Evolutionary conservation across 2,329 filamentous ascomycete species (phyloP).

Genomic region (Verticillium dahliae): DNA sequence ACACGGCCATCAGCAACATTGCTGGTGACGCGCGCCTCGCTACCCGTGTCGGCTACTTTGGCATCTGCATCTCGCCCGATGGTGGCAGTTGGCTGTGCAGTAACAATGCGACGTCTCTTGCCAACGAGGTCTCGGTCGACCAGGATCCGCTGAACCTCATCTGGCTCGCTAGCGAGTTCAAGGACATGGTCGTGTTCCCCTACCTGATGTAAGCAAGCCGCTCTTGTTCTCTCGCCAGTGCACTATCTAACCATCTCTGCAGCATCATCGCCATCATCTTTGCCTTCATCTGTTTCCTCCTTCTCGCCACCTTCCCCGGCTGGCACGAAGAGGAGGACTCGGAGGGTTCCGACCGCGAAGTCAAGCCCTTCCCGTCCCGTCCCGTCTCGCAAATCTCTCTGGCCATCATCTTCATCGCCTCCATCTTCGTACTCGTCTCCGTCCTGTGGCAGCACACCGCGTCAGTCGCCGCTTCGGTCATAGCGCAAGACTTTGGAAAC

Average conservation of each 20-base stretch:
- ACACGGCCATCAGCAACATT: slow-evolving; percentile 81
- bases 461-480: slow-evolving; percentile 87
- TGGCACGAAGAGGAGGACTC: slow-evolving; percentile 91
- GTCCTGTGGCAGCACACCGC: slow-evolving; percentile 91
- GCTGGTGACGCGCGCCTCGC: slow-evolving; percentile 78
- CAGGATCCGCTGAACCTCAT: slow-evolving; percentile 96
- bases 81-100: slow-evolving; percentile 90
- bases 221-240: slow-evolving; percentile 11
- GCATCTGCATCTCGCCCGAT: slow-evolving; percentile 91
- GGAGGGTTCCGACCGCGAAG: slow-evolving; percentile 76
- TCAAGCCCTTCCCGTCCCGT: slow-evolving; percentile 89
- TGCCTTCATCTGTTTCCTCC: slow-evolving; percentile 89
- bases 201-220: slow-evolving; percentile 70
- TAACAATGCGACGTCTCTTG: slow-evolving; percentile 91
- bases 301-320: slow-evolving; percentile 92
- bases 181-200: slow-evolving; percentile 96
- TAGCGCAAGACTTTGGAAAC: slow-evolving; percentile 89
- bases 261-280: slow-evolving; percentile 98
- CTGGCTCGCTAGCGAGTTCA: slow-evolving; percentile 95
- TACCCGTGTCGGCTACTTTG: slow-evolving; percentile 94
- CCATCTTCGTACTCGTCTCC: slow-evolving; percentile 67
- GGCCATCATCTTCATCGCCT: slow-evolving; percentile 79
- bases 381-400: slow-evolving; percentile 89
- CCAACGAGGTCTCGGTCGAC: slow-evolving; percentile 81
- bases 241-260: slow-evolving; percentile 8